Conservation (phyloP, 768 basidiomycete species). For the Trametes meyenii region DNA sequence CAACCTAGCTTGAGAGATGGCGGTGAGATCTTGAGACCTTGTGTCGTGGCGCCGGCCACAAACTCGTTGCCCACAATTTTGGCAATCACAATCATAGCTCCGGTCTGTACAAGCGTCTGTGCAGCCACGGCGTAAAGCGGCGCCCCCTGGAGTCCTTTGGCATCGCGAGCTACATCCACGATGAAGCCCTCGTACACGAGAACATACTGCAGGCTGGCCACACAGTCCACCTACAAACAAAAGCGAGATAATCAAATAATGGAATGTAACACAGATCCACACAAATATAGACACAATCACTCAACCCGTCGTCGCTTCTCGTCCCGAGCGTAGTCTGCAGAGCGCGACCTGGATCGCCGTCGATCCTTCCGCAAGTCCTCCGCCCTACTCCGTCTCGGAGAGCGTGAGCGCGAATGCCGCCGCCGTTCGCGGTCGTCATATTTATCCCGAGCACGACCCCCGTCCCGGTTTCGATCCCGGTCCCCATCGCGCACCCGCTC, state of each 20-base stretch:
- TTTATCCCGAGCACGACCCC: neutral
- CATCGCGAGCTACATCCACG: too few species aligned
- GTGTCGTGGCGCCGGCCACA: too few species aligned
- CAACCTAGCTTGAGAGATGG: too few species aligned
- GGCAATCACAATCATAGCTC: too few species aligned
- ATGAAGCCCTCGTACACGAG: neutral
- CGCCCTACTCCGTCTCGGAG: constrained; percentile 22
- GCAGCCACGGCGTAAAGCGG: too few species aligned
- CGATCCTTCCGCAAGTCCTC: constrained; percentile 24
- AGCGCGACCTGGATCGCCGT: constrained; percentile 35
- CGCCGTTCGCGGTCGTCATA: constrained; percentile 11
- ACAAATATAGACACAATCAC: constrained; percentile 16
- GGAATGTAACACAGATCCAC: neutral
- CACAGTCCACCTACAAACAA: neutral
- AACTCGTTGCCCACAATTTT: too few species aligned
- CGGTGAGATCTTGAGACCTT: too few species aligned
- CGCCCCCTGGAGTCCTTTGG: too few species aligned
- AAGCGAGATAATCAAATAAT: neutral
- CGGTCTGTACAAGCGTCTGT: too few species aligned
- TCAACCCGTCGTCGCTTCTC: constrained; percentile 40
- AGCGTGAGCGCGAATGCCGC: constrained; percentile 21
- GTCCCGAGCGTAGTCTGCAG: constrained; percentile 30
- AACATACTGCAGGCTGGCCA: neutral
- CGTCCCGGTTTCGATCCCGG: constrained; percentile 14
- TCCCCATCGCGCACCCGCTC: constrained; percentile 7